A percentile compares a stretch with the other conserved stretches of the same genome.
Conservation (phyloP, 2,329 filamentous ascomycete species). For the Ramichloridium luteum region DNA sequence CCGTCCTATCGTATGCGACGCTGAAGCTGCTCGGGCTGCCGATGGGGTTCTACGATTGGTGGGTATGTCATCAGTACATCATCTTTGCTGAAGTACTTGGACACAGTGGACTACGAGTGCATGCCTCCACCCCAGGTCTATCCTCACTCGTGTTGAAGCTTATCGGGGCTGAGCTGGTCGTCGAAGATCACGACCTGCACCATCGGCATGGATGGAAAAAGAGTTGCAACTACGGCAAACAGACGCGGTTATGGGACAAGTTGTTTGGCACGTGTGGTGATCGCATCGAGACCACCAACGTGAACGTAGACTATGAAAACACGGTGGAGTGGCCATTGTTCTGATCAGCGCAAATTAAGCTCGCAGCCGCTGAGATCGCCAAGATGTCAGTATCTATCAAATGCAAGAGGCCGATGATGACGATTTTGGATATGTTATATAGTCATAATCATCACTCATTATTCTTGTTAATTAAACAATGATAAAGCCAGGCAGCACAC, state of each 20-base stretch:
- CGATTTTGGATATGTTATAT: no score
- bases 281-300: constrained; percentile 22
- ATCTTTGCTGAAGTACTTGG: constrained; percentile 27
- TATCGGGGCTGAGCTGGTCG: constrained; percentile 25
- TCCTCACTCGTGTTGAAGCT: constrained; percentile 23
- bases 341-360: no score
- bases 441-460: no score
- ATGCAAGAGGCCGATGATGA: no score
- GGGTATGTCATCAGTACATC: constrained; percentile 32
- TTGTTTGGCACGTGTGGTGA: constrained; percentile 18
- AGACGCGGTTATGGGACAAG: constrained; percentile 26
- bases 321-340: constrained; percentile 3
- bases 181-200: constrained; percentile 31
- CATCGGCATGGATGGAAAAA: constrained; percentile 26
- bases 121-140: constrained; percentile 22
- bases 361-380: no score
- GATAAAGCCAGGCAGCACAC: no score
- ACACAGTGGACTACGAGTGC: constrained; percentile 28
- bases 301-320: constrained; percentile 4
- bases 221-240: constrained; percentile 27
- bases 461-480: no score
- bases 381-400: no score
- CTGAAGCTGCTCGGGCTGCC: constrained; percentile 27
- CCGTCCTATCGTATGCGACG: constrained; percentile 26
- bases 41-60: constrained; percentile 35